Conservation (phyloP, 208 protist genomes). For the Sergeia podlipaevii region DNA sequence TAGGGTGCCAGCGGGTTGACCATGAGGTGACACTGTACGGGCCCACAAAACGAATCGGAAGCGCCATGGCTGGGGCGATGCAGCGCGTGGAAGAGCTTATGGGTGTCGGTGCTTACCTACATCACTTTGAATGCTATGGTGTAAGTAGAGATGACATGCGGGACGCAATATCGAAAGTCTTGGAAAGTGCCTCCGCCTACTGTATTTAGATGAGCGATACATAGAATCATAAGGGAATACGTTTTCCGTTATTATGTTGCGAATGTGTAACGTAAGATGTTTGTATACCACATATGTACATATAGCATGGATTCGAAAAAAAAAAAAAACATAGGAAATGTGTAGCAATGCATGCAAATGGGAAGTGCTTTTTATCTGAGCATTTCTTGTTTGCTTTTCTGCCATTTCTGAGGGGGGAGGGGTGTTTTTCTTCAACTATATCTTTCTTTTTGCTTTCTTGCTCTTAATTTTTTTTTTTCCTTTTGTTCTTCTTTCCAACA, state of each 20-base stretch:
- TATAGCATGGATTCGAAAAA: too few relatives aligned
- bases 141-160: conserved; percentile 40
- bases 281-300: too few relatives aligned
- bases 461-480: conserved; percentile 6
- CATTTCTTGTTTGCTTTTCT: not conserved
- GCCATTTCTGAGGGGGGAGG: conserved; percentile 1
- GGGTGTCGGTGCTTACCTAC: conserved; percentile 48
- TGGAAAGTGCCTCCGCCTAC: conserved; percentile 61
- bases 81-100: conserved; percentile 42
- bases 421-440: conserved; percentile 1
- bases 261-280: too few relatives aligned
- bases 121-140: conserved; percentile 71
- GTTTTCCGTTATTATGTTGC: too few relatives aligned
- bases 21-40: conserved; percentile 51
- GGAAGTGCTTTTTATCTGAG: not conserved
- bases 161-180: conserved; percentile 39
- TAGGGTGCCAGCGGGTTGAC: conserved; percentile 9
- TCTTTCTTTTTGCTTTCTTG: not conserved
- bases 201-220: not conserved
- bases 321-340: too few relatives aligned
- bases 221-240: not conserved
- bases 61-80: conserved; percentile 24
- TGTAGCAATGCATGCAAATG: not conserved
- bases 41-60: conserved; percentile 32
- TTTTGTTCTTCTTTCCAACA: conserved; percentile 1